Percentiles rank a stretch among this genome's conserved stretches.
Evolutionary conservation across 2,329 filamentous ascomycete genomes (phyloP).

Genomic region (Fonsecaea erecta): DNA sequence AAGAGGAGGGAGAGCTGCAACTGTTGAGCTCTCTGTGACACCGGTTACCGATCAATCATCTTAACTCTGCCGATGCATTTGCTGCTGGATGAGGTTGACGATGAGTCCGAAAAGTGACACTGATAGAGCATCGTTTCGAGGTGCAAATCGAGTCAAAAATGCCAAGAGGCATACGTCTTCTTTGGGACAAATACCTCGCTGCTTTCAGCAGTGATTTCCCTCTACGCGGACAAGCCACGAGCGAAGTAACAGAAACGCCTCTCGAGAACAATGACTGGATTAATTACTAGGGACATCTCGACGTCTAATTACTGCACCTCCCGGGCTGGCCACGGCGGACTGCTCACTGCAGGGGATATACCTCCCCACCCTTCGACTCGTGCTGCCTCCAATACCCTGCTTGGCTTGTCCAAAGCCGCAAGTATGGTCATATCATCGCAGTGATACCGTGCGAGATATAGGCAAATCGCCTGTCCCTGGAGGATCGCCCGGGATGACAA

Average conservation of each 20-base stretch:
- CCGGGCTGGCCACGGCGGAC: not conserved
- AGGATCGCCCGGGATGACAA: slow-evolving; percentile 51
- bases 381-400: slow-evolving; percentile 21
- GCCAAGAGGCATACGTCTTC: slow-evolving; percentile 7
- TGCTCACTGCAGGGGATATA: slow-evolving; percentile 3
- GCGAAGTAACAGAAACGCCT: not conserved
- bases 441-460: slow-evolving; percentile 48
- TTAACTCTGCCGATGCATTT: too few species aligned
- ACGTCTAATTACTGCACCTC: too few species aligned
- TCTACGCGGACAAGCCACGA: not conserved
- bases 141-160: not conserved
- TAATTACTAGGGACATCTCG: not conserved
- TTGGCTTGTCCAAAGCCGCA: slow-evolving; percentile 12
- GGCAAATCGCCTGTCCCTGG: slow-evolving; percentile 57
- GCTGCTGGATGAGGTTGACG: not conserved
- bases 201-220: not conserved
- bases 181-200: not conserved
- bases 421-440: slow-evolving; percentile 21
- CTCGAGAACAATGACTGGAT: not conserved
- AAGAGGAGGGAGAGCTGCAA: not conserved
- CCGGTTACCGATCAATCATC: slow-evolving; percentile 4
- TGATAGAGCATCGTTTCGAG: not conserved
- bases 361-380: slow-evolving; percentile 24
- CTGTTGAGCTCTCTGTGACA: not conserved
- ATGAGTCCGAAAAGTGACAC: not conserved